These are phyloP conservation scores for Entomophthora muscae DNA, from an alignment of 371 early-diverging fungal species.

Conservation along the genomic window DNA sequence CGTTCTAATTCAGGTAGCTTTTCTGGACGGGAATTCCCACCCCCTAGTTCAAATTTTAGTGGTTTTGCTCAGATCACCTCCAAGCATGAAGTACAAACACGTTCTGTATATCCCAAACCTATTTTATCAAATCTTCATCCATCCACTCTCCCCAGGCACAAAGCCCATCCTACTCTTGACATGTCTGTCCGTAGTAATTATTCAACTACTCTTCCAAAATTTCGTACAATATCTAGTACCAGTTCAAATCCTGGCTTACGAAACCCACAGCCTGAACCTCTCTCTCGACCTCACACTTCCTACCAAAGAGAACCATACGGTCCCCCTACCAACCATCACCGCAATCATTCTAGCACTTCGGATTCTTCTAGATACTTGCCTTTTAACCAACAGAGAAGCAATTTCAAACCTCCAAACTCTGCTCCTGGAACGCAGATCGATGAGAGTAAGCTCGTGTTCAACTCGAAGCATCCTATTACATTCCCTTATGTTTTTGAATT, in stretches of 20 bases:
- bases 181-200: neutral
- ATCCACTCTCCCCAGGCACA: neutral
- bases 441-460: neutral
- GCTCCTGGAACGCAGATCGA: neutral
- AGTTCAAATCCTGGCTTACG: neutral
- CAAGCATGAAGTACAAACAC: neutral
- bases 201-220: constrained; percentile 1
- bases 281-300: neutral
- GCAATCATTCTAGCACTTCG: neutral
- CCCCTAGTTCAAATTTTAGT: neutral
- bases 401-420: neutral
- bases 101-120: neutral
- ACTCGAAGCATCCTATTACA: too few relatives aligned
- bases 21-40: neutral
- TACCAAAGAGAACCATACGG: neutral
- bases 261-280: neutral
- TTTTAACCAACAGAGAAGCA: neutral
- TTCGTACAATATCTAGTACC: constrained; percentile 4
- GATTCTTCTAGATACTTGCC: neutral
- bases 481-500: too few relatives aligned
- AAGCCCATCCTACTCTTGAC: neutral
- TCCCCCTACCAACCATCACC: neutral
- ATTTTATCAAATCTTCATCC: neutral
- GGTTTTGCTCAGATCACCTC: constrained; percentile 5
- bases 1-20: neutral